phyloP scores from a whole-genome alignment of 495 filamentous ascomycete genomes.

The Daldinia vernicosa region DNA sequence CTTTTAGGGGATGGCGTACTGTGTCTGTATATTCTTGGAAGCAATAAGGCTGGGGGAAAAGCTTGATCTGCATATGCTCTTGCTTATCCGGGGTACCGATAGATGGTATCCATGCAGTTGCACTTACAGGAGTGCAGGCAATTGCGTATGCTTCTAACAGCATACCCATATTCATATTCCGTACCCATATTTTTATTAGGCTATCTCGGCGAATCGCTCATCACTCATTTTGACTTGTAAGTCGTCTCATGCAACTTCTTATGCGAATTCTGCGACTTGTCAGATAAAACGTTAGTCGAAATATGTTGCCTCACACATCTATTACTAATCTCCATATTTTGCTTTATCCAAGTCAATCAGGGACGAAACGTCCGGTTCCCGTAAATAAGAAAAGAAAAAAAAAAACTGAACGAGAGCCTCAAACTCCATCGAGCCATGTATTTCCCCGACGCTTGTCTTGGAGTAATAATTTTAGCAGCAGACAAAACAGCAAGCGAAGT shows the following conservation, averaged over 20 bases:
- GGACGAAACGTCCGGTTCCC: not conserved
- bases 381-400: conserved; percentile 1
- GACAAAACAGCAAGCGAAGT: not conserved
- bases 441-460: conserved; percentile 34
- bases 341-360: not conserved
- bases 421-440: not conserved
- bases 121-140: not conserved
- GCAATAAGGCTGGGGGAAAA: conserved; percentile 9
- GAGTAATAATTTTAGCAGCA: conserved; percentile 32
- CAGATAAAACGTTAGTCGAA: not conserved
- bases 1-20: conserved; percentile 4
- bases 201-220: conserved; percentile 2
- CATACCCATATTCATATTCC: not conserved
- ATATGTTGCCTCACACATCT: not conserved
- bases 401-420: conserved; percentile 6
- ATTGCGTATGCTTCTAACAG: not conserved
- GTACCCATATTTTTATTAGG: not conserved
- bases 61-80: not conserved
- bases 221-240: conserved; percentile 12
- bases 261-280: not conserved
- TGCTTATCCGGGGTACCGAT: not conserved
- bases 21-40: not conserved
- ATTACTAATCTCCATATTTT: not conserved
- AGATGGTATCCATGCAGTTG: not conserved
- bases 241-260: not conserved